A percentile compares a stretch with the other conserved stretches of the same genome.
phyloP scores from a whole-genome alignment of 108 stramenopile genomes.

The Discostella stelligeroides region DNA sequence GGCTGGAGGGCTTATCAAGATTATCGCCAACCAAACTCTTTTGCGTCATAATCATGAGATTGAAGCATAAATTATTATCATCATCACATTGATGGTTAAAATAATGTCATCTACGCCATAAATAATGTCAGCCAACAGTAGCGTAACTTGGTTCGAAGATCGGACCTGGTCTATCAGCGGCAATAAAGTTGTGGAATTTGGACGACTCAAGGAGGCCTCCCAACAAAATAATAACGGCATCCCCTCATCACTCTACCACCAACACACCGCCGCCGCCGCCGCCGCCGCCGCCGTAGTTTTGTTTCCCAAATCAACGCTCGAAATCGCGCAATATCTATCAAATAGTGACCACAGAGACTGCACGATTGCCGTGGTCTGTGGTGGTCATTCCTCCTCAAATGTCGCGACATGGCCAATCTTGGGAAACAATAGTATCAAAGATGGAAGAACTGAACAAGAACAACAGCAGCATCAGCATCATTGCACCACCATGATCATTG shows the following conservation, averaged over 20 bases:
- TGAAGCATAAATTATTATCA: too few species aligned
- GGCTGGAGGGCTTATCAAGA: too few species aligned
- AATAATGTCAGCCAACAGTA: neutral
- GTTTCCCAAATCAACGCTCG: constrained; percentile 21
- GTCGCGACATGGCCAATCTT: constrained; percentile 14
- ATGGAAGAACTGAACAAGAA: neutral
- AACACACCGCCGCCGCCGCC: neutral
- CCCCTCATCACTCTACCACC: too few species aligned
- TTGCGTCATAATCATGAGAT: too few species aligned
- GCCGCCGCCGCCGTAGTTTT: neutral
- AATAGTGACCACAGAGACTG: constrained; percentile 12
- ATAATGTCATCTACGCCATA: too few species aligned
- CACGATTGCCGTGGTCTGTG: constrained; percentile 25
- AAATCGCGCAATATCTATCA: constrained; percentile 8
- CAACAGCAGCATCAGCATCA: too few species aligned
- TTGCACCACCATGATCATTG: constrained; percentile 25
- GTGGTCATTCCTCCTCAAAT: constrained; percentile 35
- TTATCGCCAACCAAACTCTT: too few species aligned
- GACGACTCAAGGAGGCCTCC: neutral
- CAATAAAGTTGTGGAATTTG: constrained; percentile 16
- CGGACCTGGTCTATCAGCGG: constrained; percentile 30
- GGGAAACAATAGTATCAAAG: neutral
- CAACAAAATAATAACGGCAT: too few species aligned
- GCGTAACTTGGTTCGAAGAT: constrained; percentile 13
- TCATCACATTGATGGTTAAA: too few species aligned